phyloP scores from a whole-genome alignment of 2,329 filamentous ascomycete genomes.

The Trichoderma atroviride region DNA sequence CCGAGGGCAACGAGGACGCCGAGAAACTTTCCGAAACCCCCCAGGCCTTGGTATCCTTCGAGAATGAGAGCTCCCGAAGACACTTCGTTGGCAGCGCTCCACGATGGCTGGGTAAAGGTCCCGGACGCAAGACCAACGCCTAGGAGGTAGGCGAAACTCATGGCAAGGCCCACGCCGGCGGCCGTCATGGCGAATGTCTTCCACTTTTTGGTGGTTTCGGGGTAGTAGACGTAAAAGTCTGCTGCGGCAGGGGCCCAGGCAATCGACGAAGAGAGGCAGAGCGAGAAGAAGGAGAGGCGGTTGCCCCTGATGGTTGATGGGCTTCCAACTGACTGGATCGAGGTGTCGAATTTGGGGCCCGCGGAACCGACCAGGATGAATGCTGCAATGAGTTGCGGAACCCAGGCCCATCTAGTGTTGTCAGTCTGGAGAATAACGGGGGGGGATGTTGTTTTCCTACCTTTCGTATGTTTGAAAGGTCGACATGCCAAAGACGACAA shows the following conservation, averaged over 20 bases:
- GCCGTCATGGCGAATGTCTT: constrained; percentile 73
- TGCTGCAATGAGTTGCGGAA: constrained; percentile 72
- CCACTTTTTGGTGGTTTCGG: constrained; percentile 57
- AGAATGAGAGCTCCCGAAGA: constrained; percentile 60
- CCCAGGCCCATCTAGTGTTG: constrained; percentile 42
- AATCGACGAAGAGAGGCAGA: constrained; percentile 58
- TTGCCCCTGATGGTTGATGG: constrained; percentile 66
- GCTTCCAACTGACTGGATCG: constrained; percentile 59
- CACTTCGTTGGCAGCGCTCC: constrained; percentile 54
- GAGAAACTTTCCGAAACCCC: constrained; percentile 60
- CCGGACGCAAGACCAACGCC: constrained; percentile 57
- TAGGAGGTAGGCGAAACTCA: constrained; percentile 71
- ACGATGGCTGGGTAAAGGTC: constrained; percentile 51
- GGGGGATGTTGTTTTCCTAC: constrained; percentile 25
- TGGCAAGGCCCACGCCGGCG: constrained; percentile 59
- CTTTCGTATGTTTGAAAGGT: constrained; percentile 73
- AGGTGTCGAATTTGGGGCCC: constrained; percentile 64
- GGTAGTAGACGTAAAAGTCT: constrained; percentile 82
- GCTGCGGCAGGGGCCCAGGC: constrained; percentile 73
- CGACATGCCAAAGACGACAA: constrained; percentile 60
- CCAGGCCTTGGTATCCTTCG: constrained; percentile 56
- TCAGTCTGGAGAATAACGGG: neutral
- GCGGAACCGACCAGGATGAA: constrained; percentile 72
- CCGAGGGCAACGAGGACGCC: constrained; percentile 58
- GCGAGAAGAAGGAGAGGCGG: constrained; percentile 67